Evolutionary conservation across 352 stramenopile genomes (phyloP), one percentile per base, ranked within the genome.

Genomic region (Achlya hypogyna): DNA sequence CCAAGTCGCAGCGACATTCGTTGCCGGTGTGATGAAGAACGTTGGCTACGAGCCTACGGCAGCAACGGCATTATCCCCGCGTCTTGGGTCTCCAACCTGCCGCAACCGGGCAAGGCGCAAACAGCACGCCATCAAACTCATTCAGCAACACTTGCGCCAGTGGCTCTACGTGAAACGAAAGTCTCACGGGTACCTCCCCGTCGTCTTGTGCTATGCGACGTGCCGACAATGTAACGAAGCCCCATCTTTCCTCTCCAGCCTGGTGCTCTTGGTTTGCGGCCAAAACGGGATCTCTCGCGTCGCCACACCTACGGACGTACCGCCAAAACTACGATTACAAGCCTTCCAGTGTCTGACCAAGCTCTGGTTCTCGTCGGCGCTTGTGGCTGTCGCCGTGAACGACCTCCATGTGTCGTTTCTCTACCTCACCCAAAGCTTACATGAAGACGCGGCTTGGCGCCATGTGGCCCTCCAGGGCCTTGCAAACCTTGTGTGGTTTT

Each of bases 141-240:
- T 65, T 47, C 58, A 65, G 27, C 23, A 32, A 53, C 28, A 20
- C 16, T 5, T 52, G 38, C 35, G 51, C 5, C 14, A 22, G 27
- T 65, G 58, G 58, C 29, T 65, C 22, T 65, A 65, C 20, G 31
- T 53, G 6, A 53, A 65, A 20, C 58, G 58, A 22, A 65, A 38
- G 18, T 12, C 58, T 0, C 23, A 47, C 14, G 58, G 58, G 58
- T 65, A 53, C 29, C 35, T 65, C 5, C 58, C 58, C 23, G 58
- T 32, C 5, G 31, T 53, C 1, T 8, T 53, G 1, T 16, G 35
- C 2, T 65, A 65, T 22, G 14, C 35, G 25, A 43, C 38, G 27
- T 65, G 58, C 18, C 3, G 34, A 4, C 1, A n/a, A 4, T 65
- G 58, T 53, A 23, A 1, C 25, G 18, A 23, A n/a, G 25, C 35